A percentile compares a stretch with the other conserved stretches of the same genome.
Conservation (phyloP, 306 rosid genomes). For the Begonia loranthoides region DNA sequence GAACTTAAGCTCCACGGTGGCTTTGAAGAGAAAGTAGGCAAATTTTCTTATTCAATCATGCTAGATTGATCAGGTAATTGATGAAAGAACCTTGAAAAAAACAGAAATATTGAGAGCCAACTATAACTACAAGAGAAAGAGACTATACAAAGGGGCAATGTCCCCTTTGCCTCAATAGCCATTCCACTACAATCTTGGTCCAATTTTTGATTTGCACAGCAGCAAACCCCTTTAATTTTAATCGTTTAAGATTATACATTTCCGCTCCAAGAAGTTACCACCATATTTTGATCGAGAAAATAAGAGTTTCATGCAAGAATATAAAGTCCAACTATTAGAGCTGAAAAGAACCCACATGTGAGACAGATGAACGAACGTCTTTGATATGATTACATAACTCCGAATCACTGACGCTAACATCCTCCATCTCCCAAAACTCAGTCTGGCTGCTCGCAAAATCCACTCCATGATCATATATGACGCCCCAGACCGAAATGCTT, state of each 20-base stretch:
- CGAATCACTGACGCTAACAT: conserved; percentile 28
- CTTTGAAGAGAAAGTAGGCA: no score
- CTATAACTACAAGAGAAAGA: not conserved
- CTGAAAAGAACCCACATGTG: conserved; percentile 17
- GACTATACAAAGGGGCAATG: not conserved
- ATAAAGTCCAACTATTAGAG: not conserved
- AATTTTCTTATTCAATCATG: no score
- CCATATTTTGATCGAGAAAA: not conserved
- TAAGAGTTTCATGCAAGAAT: no score
- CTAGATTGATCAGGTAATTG: no score
- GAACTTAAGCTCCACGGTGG: no score
- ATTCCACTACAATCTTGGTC: no score
- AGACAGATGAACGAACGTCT: conserved; percentile 37
- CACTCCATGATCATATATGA: conserved; percentile 11
- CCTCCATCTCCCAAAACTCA: conserved; percentile 25
- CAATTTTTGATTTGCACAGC: no score
- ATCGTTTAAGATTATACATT: no score
- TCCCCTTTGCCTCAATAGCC: not conserved
- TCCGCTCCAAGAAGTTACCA: no score
- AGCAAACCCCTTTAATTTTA: no score
- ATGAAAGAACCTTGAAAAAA: no score
- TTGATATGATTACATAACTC: conserved; percentile 30
- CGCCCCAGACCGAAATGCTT: no score
- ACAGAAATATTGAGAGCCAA: not conserved
- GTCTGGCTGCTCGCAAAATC: conserved; percentile 10